Conservation (phyloP, 2,329 filamentous ascomycete species). For the Hypoxylon sp. region DNA sequence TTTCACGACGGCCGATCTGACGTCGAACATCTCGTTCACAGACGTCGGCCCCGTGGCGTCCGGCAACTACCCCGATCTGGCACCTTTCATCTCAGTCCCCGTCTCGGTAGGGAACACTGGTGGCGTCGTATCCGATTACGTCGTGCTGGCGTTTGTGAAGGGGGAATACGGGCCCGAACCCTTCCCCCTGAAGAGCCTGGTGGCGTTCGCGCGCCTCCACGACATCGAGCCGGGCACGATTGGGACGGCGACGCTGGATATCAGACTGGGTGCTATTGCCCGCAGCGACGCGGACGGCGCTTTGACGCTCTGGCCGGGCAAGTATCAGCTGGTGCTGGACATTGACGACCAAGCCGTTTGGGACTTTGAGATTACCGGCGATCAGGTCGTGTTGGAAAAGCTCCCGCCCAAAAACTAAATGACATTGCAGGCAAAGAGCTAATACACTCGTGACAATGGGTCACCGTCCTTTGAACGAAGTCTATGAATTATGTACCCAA, state of each 20-base stretch:
- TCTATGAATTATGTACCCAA: too few relatives aligned
- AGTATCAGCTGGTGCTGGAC: conserved; percentile 62
- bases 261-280: conserved; percentile 62
- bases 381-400: conserved; percentile 56
- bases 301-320: conserved; percentile 64
- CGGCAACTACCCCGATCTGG: conserved; percentile 55
- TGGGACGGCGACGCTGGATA: conserved; percentile 51
- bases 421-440: neutral
- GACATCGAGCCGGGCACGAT: conserved; percentile 52
- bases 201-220: conserved; percentile 61
- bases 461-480: too few relatives aligned
- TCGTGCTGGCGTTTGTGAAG: conserved; percentile 62
- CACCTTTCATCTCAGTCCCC: conserved; percentile 56
- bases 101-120: conserved; percentile 63
- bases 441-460: too few relatives aligned
- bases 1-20: conserved; percentile 42
- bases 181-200: conserved; percentile 64
- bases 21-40: conserved; percentile 34
- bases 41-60: conserved; percentile 47
- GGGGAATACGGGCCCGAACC: conserved; percentile 61
- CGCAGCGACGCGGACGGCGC: conserved; percentile 63
- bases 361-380: conserved; percentile 61
- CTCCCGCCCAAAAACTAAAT: conserved; percentile 38
- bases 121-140: conserved; percentile 61
- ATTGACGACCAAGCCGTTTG: conserved; percentile 54